phyloP scores from a whole-genome alignment of 202 grass and related monocot species.

The Carex sylvatica region DNA sequence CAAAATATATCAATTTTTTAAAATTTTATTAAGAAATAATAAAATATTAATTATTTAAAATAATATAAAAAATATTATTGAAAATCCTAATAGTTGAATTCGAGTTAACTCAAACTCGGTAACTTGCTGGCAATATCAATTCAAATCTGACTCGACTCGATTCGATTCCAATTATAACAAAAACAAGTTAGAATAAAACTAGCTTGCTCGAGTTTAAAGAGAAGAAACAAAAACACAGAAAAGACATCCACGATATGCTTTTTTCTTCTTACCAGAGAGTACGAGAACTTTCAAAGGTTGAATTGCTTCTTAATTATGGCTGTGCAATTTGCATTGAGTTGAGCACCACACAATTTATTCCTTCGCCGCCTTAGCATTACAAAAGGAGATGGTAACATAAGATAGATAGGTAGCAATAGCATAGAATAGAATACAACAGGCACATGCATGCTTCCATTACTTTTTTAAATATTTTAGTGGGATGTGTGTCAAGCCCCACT shows the following conservation, averaged over 20 bases:
- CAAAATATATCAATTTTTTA: too few relatives aligned
- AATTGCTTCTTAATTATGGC: neutral
- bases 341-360: constrained; percentile 25
- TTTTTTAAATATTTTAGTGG: constrained; percentile 13
- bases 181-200: too few relatives aligned
- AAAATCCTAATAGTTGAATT: too few relatives aligned
- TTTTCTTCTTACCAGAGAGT: neutral
- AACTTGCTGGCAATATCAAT: too few relatives aligned
- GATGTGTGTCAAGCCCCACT: constrained; percentile 19
- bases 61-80: too few relatives aligned
- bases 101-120: too few relatives aligned
- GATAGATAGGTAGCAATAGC: neutral
- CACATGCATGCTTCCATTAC: neutral
- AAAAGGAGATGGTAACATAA: neutral
- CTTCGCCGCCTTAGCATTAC: neutral
- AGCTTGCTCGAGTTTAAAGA: too few relatives aligned
- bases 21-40: too few relatives aligned
- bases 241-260: neutral
- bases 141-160: too few relatives aligned
- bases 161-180: too few relatives aligned
- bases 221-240: neutral
- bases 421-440: neutral
- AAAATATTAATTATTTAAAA: too few relatives aligned
- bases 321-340: constrained; percentile 15
- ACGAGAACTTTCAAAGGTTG: neutral